Base-by-base conservation (phyloP, 352 stramenopile species). In the Peronospora tabacina region DNA sequence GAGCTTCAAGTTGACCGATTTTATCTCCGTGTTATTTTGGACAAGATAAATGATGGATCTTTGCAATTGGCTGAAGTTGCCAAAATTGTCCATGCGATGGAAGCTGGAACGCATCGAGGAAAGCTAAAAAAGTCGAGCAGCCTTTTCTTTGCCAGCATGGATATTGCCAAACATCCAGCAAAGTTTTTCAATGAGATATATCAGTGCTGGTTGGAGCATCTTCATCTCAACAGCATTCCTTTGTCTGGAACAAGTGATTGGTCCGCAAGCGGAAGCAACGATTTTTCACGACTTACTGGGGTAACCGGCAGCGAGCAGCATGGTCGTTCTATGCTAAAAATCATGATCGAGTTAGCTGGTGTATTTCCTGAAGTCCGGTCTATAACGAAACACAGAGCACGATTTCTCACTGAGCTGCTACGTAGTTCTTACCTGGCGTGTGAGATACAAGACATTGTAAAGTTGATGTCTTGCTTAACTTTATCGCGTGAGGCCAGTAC, bases 131-230 rank as follows among this genome's bases (percentile, higher is more conserved):
- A 64, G 2, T 70, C 59, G 4, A 71, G 56, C 16, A 71, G 82
- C 12, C 55, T 86, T 5, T 75, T 83, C 22, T 76, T 85, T 24
- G 77, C 81, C 0, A 75, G 70, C n/a, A 67, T 75, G 16, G 76
- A 73, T 43, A 88, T 92, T 44, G 69, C 74, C 1, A 81, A 80
- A 32, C 51, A 73, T 8, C 82, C 79, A 15, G 44, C 53, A 2
- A 62, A 51, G 13, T 88, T 89, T 52, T 90, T 90, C 52, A 82
- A 81, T 44, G 73, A 84, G 10, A 73, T 90, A 1, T 92, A 89
- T 45, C 75, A 90, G 53, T 78, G 76, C 44, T 92, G 82, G 82
- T 62, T 92, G 12, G 77, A 92, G 32, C 66, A 87, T 50, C 54
- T 87, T 15, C 67, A 85, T 38, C 55, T 85, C 1, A 70, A 63